Evolutionary conservation across 257 asterid genomes (phyloP).

Genomic region (Avicennia marina): DNA sequence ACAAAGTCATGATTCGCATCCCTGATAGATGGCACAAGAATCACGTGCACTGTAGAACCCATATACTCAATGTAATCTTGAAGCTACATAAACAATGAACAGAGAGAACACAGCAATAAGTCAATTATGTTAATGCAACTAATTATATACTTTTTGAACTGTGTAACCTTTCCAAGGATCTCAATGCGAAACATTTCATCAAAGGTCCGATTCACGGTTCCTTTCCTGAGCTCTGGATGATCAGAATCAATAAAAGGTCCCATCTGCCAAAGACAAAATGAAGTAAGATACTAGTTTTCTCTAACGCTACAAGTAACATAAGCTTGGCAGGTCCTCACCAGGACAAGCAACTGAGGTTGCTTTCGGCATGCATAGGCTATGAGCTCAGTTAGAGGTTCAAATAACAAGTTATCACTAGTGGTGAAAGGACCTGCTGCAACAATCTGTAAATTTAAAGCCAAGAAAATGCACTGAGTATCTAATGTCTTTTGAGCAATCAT

Average conservation of each 20-base stretch:
- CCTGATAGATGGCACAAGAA: conserved; percentile 82
- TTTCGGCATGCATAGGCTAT: conserved; percentile 81
- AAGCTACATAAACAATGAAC: conserved; percentile 45
- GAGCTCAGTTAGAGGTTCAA: conserved; percentile 87
- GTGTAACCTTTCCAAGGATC: conserved; percentile 82
- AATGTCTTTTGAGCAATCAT: conserved; percentile 12
- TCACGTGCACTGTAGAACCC: conserved; percentile 78
- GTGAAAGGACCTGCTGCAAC: conserved; percentile 97
- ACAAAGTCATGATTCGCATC: conserved; percentile 95
- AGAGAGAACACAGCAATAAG: conserved; percentile 13
- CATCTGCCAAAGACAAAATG: conserved; percentile 48
- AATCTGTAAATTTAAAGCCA: conserved; percentile 48
- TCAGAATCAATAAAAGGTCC: conserved; percentile 95
- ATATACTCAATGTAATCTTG: conserved; percentile 92
- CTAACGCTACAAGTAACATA: background rate
- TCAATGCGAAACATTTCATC: conserved; percentile 67
- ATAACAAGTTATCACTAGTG: conserved; percentile 73
- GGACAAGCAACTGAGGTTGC: conserved; percentile 87
- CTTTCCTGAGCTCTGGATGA: conserved; percentile 79
- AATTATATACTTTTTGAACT: conserved; percentile 5
- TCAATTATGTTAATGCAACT: conserved; percentile 9
- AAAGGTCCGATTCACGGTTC: conserved; percentile 54
- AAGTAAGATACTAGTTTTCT: conserved; percentile 18
- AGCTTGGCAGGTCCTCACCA: conserved; percentile 40
- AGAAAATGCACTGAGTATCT: conserved; percentile 16